phyloP scores from a whole-genome alignment of 805 yeast genomes.

The Brettanomyces naardenensis region DNA sequence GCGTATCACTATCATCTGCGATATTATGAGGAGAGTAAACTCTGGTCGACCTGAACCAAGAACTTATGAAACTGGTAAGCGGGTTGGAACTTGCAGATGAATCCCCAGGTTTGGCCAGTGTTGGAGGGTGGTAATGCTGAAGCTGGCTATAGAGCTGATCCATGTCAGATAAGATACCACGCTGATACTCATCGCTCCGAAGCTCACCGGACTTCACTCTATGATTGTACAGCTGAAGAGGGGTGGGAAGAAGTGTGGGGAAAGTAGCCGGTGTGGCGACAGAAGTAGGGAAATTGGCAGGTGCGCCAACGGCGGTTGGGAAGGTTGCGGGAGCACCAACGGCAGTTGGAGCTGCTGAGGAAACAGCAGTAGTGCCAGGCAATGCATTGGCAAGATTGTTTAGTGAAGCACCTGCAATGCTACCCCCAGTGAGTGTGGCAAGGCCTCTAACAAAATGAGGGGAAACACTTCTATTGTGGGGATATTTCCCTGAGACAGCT shows the following conservation, averaged over 20 bases:
- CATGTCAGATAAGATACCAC: constrained; percentile 58
- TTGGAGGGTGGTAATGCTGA: constrained; percentile 52
- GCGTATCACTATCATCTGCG: constrained; percentile 7
- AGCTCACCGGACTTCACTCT: constrained; percentile 34
- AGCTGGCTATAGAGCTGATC: constrained; percentile 52
- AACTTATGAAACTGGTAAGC: constrained; percentile 10
- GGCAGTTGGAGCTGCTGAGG: too few species aligned
- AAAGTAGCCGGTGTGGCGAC: neutral
- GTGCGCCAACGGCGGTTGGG: neutral
- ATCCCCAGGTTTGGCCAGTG: constrained; percentile 40
- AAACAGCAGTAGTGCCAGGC: too few species aligned
- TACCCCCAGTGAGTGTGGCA: too few species aligned
- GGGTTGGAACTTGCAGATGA: constrained; percentile 29
- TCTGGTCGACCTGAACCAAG: constrained; percentile 18
- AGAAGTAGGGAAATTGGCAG: neutral
- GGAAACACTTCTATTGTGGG: too few species aligned
- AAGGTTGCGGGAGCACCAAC: too few species aligned
- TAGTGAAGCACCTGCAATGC: too few species aligned
- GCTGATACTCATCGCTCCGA: constrained; percentile 73
- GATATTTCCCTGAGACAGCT: too few species aligned
- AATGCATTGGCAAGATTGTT: too few species aligned
- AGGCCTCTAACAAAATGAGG: too few species aligned
- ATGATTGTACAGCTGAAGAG: constrained; percentile 22
- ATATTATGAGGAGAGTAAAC: neutral
- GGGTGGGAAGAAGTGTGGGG: constrained; percentile 12